phyloP scores from a whole-genome alignment of 106 monocot species.

The Phalaenopsis aphrodite region DNA sequence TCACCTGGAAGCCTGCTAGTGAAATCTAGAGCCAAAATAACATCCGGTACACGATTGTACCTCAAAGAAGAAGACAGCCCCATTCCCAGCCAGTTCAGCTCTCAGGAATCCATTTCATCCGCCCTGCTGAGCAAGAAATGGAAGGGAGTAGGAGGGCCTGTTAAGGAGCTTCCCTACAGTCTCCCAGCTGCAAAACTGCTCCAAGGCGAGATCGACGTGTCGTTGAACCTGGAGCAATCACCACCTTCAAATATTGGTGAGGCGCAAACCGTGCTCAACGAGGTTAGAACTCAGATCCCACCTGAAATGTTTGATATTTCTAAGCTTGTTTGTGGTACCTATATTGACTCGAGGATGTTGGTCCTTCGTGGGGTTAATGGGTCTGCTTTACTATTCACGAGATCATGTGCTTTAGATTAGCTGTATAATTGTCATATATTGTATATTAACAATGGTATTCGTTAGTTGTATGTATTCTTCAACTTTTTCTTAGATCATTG shows the following conservation, averaged over 20 bases:
- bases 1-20: slow-evolving; percentile 28
- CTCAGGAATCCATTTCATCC: slow-evolving; percentile 22
- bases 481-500: no score
- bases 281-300: slow-evolving; percentile 78
- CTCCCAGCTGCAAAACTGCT: slow-evolving; percentile 51
- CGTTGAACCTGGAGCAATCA: slow-evolving; percentile 34
- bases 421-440: background rate
- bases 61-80: slow-evolving; percentile 29
- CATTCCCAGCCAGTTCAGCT: slow-evolving; percentile 1
- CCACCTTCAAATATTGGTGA: background rate
- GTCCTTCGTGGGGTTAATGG: slow-evolving; percentile 77
- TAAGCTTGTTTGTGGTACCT: slow-evolving; percentile 79
- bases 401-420: slow-evolving; percentile 23
- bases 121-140: slow-evolving; percentile 33
- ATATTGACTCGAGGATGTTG: slow-evolving; percentile 74
- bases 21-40: slow-evolving; percentile 21
- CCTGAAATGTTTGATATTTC: slow-evolving; percentile 86
- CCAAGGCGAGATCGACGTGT: slow-evolving; percentile 42
- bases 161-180: slow-evolving; percentile 53
- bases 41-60: slow-evolving; percentile 53
- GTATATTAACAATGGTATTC: no score
- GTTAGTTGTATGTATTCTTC: no score
- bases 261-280: slow-evolving; percentile 38
- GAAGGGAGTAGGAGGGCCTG: slow-evolving; percentile 23
- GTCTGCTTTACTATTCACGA: slow-evolving; percentile 72